phyloP scores from a whole-genome alignment of 2,329 filamentous ascomycete species.

The Sphaceloma murrayae region DNA sequence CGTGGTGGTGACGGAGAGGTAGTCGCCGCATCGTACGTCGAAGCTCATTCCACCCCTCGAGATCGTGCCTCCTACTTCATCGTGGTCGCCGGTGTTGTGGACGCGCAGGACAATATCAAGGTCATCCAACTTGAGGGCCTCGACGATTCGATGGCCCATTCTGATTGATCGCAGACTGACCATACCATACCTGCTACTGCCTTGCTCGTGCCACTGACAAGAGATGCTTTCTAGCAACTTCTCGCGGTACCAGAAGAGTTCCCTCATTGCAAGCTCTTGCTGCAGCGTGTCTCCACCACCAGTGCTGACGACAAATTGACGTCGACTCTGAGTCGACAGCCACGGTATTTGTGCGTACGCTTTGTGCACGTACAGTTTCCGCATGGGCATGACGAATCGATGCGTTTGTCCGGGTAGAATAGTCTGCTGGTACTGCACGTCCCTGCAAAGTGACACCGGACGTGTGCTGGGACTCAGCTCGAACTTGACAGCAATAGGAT shows the following conservation, averaged over 20 bases:
- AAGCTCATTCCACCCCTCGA: no score
- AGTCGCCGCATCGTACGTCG: conserved; percentile 47
- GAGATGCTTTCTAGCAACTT: conserved; percentile 61
- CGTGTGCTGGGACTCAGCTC: conserved; percentile 27
- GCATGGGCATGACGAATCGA: conserved; percentile 66
- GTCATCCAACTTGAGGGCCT: conserved; percentile 72
- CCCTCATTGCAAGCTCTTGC: conserved; percentile 63
- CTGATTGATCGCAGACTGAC: conserved; percentile 70
- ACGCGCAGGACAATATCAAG: conserved; percentile 22
- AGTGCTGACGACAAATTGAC: conserved; percentile 85
- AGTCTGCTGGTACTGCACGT: conserved; percentile 16
- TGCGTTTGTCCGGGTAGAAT: conserved; percentile 54
- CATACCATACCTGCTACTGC: conserved; percentile 50
- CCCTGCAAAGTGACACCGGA: no score
- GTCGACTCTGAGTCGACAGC: conserved; percentile 68
- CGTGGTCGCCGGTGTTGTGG: conserved; percentile 17
- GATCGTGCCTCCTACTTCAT: no score
- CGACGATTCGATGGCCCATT: conserved; percentile 68
- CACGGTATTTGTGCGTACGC: conserved; percentile 69
- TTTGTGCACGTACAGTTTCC: conserved; percentile 64
- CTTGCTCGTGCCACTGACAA: conserved; percentile 61
- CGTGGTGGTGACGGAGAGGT: conserved; percentile 59
- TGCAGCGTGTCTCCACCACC: conserved; percentile 71
- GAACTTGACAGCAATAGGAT: conserved; percentile 59
- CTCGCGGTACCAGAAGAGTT: conserved; percentile 88